Base-by-base conservation (phyloP, 345 rosid genomes). In the Camelina laxa region DNA sequence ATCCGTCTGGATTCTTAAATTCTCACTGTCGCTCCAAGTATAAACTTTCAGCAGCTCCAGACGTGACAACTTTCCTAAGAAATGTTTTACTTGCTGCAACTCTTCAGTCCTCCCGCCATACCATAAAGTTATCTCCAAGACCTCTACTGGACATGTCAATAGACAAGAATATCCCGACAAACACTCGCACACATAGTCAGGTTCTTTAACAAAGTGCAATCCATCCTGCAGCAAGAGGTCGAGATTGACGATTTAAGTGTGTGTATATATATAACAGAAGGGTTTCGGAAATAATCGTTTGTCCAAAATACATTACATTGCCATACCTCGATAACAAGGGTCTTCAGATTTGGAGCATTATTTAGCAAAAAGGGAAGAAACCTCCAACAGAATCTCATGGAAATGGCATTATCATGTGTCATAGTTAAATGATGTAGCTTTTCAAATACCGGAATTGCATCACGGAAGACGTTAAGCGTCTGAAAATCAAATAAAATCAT, bases 51-150 rank as follows among this genome's bases (percentile, higher is more conserved):
- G 19, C 55, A 33, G 14, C 47, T 31, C 10, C 1, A 66, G 48
- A 35, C 48, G 6, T 15, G 70, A 2, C 19, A 66, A 6, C 49
- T 65, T 65, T n/a, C 31, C 44, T 49, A 65, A 49, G 12, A 65
- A 65, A 8, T 65, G 44, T 7, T 19, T 49, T 5, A 49, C 17
- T 33, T 49, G 70, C 44, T 31, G 58, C 31, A 65, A 12, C 17
- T 65, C 70, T 19, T 45, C 45, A 6, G 1, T 11, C 1, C 4
- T 11, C 30, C 56, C 56, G 1, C 3, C 1, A 3, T 64, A 5
- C 5, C 6, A 38, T 38, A 38, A 38, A 2, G 1, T 4, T 2
- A 64, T 27, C 27, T 65, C 58, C 8, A 65, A 19, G 9, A 50
- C 45, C 58, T 65, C 31, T 11, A 20, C 4, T 7, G 16, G 42